Conservation (phyloP, 2,329 filamentous ascomycete genomes). For the Leptographium wingfieldii region DNA sequence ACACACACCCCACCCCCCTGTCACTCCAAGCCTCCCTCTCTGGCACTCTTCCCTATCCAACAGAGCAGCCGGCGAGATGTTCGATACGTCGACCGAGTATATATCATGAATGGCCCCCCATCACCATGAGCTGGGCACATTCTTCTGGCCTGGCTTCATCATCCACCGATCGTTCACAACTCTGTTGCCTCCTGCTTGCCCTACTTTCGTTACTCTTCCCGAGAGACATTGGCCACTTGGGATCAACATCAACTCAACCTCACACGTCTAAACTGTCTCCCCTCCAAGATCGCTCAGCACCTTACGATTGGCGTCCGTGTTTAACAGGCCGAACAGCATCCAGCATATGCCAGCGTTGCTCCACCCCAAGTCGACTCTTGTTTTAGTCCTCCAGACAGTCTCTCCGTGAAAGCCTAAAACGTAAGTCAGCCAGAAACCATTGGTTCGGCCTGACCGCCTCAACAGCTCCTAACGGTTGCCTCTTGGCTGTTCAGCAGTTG, state of each 20-base stretch:
- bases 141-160: neutral
- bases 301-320: neutral
- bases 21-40: slow-evolving; percentile 8
- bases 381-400: neutral
- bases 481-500: neutral
- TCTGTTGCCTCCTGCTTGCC: neutral
- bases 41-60: slow-evolving; percentile 8
- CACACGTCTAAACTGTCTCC: neutral
- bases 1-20: neutral
- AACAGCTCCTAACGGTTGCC: neutral
- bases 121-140: neutral
- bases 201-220: neutral
- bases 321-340: neutral
- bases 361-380: neutral
- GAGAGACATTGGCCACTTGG: neutral
- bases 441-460: neutral
- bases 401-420: too few species aligned
- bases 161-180: neutral
- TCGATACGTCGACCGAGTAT: slow-evolving; percentile 5
- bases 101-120: slow-evolving; percentile 9
- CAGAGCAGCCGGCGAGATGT: neutral
- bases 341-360: neutral
- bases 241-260: neutral
- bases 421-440: neutral
- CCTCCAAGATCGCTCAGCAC: neutral